phyloP scores from a whole-genome alignment of 257 asterid genomes.

The Parsonsia alboflavescens region DNA sequence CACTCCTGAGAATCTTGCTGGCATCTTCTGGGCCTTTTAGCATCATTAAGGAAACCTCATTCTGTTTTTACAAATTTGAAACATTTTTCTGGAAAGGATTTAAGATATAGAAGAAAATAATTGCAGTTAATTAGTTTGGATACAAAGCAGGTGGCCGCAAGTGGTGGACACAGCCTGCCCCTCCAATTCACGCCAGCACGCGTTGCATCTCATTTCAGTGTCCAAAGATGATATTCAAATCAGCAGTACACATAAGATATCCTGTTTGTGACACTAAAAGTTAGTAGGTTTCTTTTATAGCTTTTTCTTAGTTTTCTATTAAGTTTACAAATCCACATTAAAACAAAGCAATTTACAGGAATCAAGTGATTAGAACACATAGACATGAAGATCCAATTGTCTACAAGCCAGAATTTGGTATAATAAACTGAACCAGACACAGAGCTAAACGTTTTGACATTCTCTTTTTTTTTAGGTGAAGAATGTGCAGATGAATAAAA shows the following conservation, averaged over 20 bases:
- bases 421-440: neutral
- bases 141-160: constrained; percentile 93
- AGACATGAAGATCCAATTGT: neutral
- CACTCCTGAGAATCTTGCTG: constrained; percentile 68
- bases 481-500: neutral
- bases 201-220: constrained; percentile 82
- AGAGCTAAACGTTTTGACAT: neutral
- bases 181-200: constrained; percentile 96
- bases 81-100: neutral
- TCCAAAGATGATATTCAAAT: constrained; percentile 12
- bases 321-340: neutral
- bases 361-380: neutral
- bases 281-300: neutral
- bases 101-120: neutral
- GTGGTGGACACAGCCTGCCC: constrained; percentile 87
- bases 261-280: constrained; percentile 6
- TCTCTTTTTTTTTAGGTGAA: neutral
- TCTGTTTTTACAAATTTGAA: neutral
- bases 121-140: constrained; percentile 31
- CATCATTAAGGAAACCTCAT: constrained; percentile 45
- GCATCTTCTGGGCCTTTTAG: constrained; percentile 86
- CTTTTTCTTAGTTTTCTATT: neutral
- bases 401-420: neutral
- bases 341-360: neutral
- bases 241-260: neutral